A percentile compares a stretch with the other conserved stretches of the same genome.
These are phyloP conservation scores for Meyerozyma smithsonii DNA, from an alignment of 1,139 yeast species.

Conservation along the genomic window DNA sequence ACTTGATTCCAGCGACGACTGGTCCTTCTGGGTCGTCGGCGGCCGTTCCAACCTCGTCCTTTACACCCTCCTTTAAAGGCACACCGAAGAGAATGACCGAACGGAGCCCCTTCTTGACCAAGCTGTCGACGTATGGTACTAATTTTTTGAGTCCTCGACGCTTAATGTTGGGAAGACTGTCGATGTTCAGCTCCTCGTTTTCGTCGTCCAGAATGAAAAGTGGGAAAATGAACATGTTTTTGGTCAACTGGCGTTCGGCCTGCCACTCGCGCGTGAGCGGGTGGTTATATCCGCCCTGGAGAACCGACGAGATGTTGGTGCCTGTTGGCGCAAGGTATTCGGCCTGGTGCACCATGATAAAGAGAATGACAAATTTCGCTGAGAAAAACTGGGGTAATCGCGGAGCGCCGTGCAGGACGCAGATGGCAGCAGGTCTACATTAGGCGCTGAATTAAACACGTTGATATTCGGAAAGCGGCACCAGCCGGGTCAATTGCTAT, in stretches of 20 bases:
- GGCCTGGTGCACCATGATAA: constrained; percentile 54
- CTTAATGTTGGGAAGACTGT: constrained; percentile 81
- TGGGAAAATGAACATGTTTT: constrained; percentile 91
- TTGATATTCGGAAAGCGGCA: too few relatives aligned
- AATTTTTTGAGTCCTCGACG: constrained; percentile 81
- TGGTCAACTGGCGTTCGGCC: constrained; percentile 72
- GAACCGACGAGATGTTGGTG: constrained; percentile 67
- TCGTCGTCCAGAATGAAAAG: constrained; percentile 77
- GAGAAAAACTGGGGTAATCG: background rate
- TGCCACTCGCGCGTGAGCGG: constrained; percentile 92
- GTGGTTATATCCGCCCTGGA: constrained; percentile 93
- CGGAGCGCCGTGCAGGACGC: background rate
- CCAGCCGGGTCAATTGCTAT: background rate
- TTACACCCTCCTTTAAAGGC: constrained; percentile 65
- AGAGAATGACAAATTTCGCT: background rate
- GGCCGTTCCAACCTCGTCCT: constrained; percentile 78
- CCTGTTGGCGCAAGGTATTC: constrained; percentile 55
- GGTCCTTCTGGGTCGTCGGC: constrained; percentile 98
- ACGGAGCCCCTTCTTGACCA: constrained; percentile 76
- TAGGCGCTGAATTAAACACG: too few relatives aligned
- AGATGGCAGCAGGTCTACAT: too few relatives aligned
- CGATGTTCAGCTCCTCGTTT: constrained; percentile 73
- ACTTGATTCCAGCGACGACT: constrained; percentile 73
- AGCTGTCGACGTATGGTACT: constrained; percentile 61
- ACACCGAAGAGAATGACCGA: constrained; percentile 93